A percentile compares a stretch with the other conserved stretches of the same genome.
Evolutionary conservation across 345 rosid species (phyloP).

Genomic region (Luvunga scandens): DNA sequence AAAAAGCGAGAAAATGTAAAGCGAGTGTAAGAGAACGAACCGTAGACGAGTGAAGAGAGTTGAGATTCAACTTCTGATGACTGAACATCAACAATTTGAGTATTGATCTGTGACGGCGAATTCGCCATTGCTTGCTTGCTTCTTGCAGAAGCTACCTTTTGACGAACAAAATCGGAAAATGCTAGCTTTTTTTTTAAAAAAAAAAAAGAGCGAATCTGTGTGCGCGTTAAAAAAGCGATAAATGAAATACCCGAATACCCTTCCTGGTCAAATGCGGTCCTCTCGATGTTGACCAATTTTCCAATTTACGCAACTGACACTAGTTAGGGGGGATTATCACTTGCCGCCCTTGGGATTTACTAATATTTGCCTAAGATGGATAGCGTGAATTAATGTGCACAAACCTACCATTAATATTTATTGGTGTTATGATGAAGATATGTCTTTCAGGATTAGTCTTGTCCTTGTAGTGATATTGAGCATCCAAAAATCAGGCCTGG

Average conservation of each 20-base stretch:
- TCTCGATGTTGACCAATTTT: no score
- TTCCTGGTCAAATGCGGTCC: not conserved
- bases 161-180: not conserved
- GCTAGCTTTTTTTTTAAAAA: not conserved
- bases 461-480: no score
- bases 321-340: no score
- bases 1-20: not conserved
- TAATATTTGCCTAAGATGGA: no score
- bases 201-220: not conserved
- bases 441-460: no score
- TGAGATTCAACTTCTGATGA: slow-evolving; percentile 54
- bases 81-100: slow-evolving; percentile 28
- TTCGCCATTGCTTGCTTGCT: slow-evolving; percentile 42
- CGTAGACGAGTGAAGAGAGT: slow-evolving; percentile 63
- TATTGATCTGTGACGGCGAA: slow-evolving; percentile 36
- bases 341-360: no score
- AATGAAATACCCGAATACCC: not conserved
- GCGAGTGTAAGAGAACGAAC: slow-evolving; percentile 29
- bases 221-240: not conserved
- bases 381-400: no score
- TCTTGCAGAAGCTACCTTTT: not conserved
- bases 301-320: not conserved
- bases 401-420: no score
- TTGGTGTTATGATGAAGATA: no score
- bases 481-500: no score